Evolutionary conservation across 2,329 filamentous ascomycete species (phyloP).

Genomic region (Arachnomyces sp.): DNA sequence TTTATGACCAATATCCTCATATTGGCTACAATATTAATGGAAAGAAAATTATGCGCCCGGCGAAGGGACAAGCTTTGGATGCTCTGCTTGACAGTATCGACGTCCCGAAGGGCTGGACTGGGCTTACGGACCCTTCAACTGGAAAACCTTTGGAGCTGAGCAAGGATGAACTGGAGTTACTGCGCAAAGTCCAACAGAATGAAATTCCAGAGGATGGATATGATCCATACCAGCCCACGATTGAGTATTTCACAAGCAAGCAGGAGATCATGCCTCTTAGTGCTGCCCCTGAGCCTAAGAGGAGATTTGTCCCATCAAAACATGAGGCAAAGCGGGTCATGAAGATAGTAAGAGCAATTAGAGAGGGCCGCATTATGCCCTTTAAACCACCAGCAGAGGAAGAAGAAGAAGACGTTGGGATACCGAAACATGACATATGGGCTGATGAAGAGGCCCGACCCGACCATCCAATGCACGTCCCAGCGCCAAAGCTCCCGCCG

Average conservation of each 20-base stretch:
- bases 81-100: constrained; percentile 93
- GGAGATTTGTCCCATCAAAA: constrained; percentile 91
- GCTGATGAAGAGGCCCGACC: constrained; percentile 78
- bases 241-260: constrained; percentile 89
- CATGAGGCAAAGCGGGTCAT: constrained; percentile 94
- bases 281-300: constrained; percentile 89
- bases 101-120: constrained; percentile 94
- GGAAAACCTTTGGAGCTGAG: constrained; percentile 86
- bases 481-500: constrained; percentile 85
- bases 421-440: constrained; percentile 83
- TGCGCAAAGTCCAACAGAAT: constrained; percentile 82
- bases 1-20: constrained; percentile 96
- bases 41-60: constrained; percentile 93
- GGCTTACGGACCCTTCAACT: constrained; percentile 85
- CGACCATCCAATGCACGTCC: constrained; percentile 87
- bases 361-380: constrained; percentile 86
- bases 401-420: constrained; percentile 64
- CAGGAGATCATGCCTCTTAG: constrained; percentile 92
- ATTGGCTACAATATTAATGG: constrained; percentile 99
- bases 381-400: constrained; percentile 71
- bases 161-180: constrained; percentile 78
- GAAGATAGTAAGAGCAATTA: constrained; percentile 93
- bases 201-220: constrained; percentile 82
- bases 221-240: constrained; percentile 86
- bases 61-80: constrained; percentile 87